phyloP scores from a whole-genome alignment of 192 early-diverging fungal species.

The Entophlyctis helioformis region DNA sequence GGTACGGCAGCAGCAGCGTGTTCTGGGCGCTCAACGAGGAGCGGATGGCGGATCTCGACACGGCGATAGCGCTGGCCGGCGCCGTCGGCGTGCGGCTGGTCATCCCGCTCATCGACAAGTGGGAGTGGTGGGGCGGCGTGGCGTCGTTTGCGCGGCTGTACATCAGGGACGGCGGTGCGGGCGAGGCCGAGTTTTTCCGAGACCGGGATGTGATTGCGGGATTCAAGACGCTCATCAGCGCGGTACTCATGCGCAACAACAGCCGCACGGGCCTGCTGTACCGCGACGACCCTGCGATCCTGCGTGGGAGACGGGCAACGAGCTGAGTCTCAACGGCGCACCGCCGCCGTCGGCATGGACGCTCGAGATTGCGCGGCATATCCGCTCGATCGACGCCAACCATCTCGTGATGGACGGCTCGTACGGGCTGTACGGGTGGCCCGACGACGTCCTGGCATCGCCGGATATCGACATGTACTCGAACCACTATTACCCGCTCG shows the following conservation, averaged over 20 bases:
- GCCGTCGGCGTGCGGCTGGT: conserved; percentile 20
- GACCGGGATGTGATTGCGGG: conserved; percentile 8
- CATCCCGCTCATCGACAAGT: conserved; percentile 24
- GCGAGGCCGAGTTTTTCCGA: conserved; percentile 11
- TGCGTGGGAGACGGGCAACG: conserved; percentile 33
- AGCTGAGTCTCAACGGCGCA: conserved; percentile 10
- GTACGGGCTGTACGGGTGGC: conserved; percentile 18
- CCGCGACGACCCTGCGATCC: conserved; percentile 22
- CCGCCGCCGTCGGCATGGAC: conserved; percentile 25
- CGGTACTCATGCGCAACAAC: conserved; percentile 18
- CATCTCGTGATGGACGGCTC: conserved; percentile 25
- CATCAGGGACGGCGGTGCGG: not conserved
- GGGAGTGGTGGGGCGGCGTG: conserved; percentile 28
- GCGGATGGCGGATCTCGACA: conserved; percentile 18
- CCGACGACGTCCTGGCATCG: conserved; percentile 3
- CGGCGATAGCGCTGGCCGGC: conserved; percentile 9
- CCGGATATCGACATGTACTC: conserved; percentile 9
- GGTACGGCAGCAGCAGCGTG: not conserved
- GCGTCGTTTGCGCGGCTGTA: conserved; percentile 9
- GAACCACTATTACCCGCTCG: conserved; percentile 20
- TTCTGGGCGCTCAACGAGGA: conserved; percentile 11
- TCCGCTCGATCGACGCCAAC: conserved; percentile 9
- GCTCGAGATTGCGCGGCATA: conserved; percentile 6
- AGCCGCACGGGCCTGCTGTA: conserved; percentile 18
- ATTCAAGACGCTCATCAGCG: conserved; percentile 12